Base-by-base conservation (phyloP, 1,139 yeast genomes). In the Diutina catenulata region DNA sequence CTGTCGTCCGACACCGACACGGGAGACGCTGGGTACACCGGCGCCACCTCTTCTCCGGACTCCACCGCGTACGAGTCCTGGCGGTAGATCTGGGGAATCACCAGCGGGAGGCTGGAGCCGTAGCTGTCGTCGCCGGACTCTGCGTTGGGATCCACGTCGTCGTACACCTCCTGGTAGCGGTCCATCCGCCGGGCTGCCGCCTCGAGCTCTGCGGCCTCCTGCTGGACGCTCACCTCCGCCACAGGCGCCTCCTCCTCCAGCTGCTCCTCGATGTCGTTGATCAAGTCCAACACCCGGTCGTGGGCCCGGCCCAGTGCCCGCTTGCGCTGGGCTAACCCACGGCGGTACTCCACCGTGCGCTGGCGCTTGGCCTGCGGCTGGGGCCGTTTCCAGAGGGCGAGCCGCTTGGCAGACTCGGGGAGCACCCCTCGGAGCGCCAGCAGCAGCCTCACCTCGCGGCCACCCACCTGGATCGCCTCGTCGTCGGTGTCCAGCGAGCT, bases 381-480 rank as follows among this genome's bases (percentile, higher is more conserved):
- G 40, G 56, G 25, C 14, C 15, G 23, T 13, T 31, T 31, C 35
- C 35, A 61, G n/a, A 56, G 44, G 5, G 52, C 53, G 16, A 62
- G 47, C 18, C 49, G 39, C 57, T 48, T 49, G 49, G 68, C 63
- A 2, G 68, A 62, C 41, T 64, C 70, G 0, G 70, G 70, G 8
- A 64, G 48, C 0, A 60, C 60, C 0, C 70, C 69, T 23, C 53
- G 46, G 11, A 64, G 45, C 4, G 62, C 55, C 36, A 50, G 53
- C 37, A 49, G 56, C 36, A 57, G 59, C 38, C 52, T 59, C 36
- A 58, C 41, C 22, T 46, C 43, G 27, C 55, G 47, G 4, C 68
- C 68, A 1, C 68, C 68, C 2, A 62, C 61, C 28, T 56, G 40
- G 8, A 23, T 16, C 7, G 25, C 22, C 11, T 23, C 28, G 8